A percentile compares a stretch with the other conserved stretches of the same genome.
Evolutionary conservation across 768 basidiomycete species (phyloP).

Genomic region (Suillus cothurnatus): DNA sequence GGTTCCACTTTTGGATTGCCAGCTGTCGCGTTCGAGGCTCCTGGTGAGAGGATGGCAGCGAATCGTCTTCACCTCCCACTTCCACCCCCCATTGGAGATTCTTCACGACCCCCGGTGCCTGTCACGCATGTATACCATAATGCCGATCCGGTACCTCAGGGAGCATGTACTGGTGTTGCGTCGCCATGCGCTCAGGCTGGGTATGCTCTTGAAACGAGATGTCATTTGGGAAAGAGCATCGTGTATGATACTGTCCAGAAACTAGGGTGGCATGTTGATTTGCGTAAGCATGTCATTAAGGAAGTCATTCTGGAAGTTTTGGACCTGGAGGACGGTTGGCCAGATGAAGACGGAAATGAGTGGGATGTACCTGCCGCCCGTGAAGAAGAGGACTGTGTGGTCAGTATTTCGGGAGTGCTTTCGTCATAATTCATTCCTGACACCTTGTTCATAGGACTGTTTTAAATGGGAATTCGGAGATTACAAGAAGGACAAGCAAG

Average conservation of each 20-base stretch:
- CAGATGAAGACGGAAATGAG: constrained; percentile 37
- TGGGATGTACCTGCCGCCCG: constrained; percentile 58
- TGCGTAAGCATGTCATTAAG: constrained; percentile 57
- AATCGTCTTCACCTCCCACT: constrained; percentile 63
- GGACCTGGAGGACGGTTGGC: constrained; percentile 47
- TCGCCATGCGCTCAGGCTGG: constrained; percentile 63
- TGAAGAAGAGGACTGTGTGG: constrained; percentile 68
- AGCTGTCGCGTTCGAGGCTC: constrained; percentile 64
- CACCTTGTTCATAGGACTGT: constrained; percentile 57
- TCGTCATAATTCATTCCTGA: background rate
- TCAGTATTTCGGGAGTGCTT: constrained; percentile 28
- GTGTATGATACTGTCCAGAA: constrained; percentile 69
- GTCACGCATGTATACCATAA: constrained; percentile 62
- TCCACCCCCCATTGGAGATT: constrained; percentile 33
- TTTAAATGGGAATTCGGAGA: constrained; percentile 75
- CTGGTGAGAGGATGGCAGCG: constrained; percentile 65
- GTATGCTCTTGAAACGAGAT: constrained; percentile 64
- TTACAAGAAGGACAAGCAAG: constrained; percentile 38
- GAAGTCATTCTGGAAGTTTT: constrained; percentile 56
- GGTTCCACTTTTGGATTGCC: constrained; percentile 68
- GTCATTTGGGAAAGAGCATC: constrained; percentile 64
- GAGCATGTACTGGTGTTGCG: constrained; percentile 50
- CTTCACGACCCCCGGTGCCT: constrained; percentile 26
- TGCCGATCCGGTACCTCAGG: constrained; percentile 71
- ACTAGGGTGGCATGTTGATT: constrained; percentile 60